Evolutionary conservation across 306 rosid species (phyloP), one percentile per base, ranked within the genome.

Genomic region (Fragaria nilgerrensis): DNA sequence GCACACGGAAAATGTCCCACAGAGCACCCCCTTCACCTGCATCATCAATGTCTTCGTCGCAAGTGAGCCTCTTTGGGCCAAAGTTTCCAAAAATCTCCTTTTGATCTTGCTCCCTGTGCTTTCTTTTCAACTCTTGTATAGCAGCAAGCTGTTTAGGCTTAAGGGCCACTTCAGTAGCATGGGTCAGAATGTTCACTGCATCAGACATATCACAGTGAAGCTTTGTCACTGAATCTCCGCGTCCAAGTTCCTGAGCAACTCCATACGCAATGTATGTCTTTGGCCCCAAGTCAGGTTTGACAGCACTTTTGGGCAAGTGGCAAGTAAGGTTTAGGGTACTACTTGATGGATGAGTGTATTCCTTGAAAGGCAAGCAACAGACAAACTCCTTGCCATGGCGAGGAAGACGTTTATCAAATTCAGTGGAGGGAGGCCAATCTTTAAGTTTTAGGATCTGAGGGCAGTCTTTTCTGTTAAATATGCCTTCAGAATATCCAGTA

Each of bases 261-360:
- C 97, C 97, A 68, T 90, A 94, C 22, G 98, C 96, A 87, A 91
- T 91, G 75, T 94, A 91, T 22, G 97, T 88, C 85, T 94, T 91
- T 3, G 97, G 97, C 19, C 97, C 98, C 90, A 94, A 86, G 71
- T 94, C 96, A n/a, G 97, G 96, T 83, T 89, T 89, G 22, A 89
- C 47, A 48, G 9, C 22, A 47, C 36, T 0, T 19, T 0, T 0
- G 34, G 93, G 90, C 78, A 90, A 68, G 73, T 74, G 50, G 79
- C 82, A 70, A 88, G 85, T 22, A 48, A 91, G 79, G 83, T 93
- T 93, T 70, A 91, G 76, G 72, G 48, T 41, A 75, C 92, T 93
- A 1, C 8, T 12, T 13, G 52, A 73, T 63, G 90, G 96, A 84
- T 93, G 87, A 25, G 98, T 32, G 36, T 32, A 32, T 32, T 32